Evolutionary conservation across 2,329 filamentous ascomycete species (phyloP).

Genomic region (Pseudogymnoascus sp.): DNA sequence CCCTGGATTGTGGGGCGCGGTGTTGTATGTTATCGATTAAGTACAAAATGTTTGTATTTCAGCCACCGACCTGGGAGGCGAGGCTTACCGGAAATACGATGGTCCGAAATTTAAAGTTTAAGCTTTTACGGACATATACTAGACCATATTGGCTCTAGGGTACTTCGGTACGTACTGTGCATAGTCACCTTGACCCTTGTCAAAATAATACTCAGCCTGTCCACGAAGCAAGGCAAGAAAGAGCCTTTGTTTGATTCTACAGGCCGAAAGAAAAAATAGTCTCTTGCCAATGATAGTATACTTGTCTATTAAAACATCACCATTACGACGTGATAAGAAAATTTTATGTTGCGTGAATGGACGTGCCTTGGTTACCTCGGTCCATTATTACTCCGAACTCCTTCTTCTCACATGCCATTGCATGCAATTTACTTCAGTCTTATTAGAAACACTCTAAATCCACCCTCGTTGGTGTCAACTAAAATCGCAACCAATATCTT

Average conservation of each 20-base stretch:
- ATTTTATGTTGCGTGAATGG: no score
- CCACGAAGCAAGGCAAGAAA: no score
- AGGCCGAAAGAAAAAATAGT: no score
- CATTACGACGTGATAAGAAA: no score
- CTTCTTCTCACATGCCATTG: not conserved
- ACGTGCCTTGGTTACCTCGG: not conserved
- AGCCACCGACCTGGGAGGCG: not conserved
- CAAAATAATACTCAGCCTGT: not conserved
- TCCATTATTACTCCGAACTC: not conserved
- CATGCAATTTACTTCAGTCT: not conserved
- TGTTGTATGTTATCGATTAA: slow-evolving; percentile 3
- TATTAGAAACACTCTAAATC: not conserved
- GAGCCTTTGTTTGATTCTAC: no score
- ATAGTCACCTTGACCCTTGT: not conserved
- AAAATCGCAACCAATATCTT: not conserved
- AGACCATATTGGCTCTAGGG: not conserved
- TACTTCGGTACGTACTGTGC: not conserved
- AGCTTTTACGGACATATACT: not conserved
- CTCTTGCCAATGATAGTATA: no score
- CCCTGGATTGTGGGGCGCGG: not conserved
- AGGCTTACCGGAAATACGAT: not conserved
- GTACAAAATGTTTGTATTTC: not conserved
- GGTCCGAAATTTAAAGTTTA: not conserved
- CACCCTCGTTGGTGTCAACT: not conserved
- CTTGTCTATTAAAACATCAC: no score